Evolutionary conservation across 331 rosid genomes (phyloP), one percentile per base, ranked within the genome.

Genomic region (Saraca asoca): DNA sequence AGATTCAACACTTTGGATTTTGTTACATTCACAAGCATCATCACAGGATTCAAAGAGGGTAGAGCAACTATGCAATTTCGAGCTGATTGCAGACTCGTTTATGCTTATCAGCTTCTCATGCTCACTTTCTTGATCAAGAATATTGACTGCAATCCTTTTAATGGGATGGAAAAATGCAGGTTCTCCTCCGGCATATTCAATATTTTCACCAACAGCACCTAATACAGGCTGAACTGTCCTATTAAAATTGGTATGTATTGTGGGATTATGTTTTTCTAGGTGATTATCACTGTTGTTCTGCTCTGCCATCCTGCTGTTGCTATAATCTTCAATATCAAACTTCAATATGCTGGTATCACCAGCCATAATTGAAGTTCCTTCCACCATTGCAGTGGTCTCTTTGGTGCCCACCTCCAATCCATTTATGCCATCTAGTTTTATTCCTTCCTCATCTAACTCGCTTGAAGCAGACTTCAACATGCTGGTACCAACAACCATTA

Each of bases 151-250:
- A 29, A 15, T 68, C 11, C 19, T 52, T 58, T 52, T 65, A 57
- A 55, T 41, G 53, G 44, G 62, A 29, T 12, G 64, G 31, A 50
- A 48, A 62, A 59, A n/a, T 4, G 20, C 17, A 8, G 48, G 31
- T 55, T 66, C 80, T 14, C 68, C 71, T 24, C 65, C 71, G 17
- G 56, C 43, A 44, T 37, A 68, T 70, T 75, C 79, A 60, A 33
- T 12, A 73, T 62, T 64, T 43, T 62, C 74, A 55, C 49, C 71
- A 37, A 56, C 53, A 31, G 18, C 73, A 29, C 67, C 72, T 16
- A 41, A 37, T 29, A 43, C 52, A 51, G 58, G 64, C 44, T 68
- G 70, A 74, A 12, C 63, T 5, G 51, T 7, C 35, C 18, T 16
- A 44, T 62, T 41, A 64, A 33, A 68, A 68, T 16, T 45, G 60